Evolutionary conservation across 2,329 filamentous ascomycete genomes (phyloP).

Genomic region (Paramyrothecium sp.): DNA sequence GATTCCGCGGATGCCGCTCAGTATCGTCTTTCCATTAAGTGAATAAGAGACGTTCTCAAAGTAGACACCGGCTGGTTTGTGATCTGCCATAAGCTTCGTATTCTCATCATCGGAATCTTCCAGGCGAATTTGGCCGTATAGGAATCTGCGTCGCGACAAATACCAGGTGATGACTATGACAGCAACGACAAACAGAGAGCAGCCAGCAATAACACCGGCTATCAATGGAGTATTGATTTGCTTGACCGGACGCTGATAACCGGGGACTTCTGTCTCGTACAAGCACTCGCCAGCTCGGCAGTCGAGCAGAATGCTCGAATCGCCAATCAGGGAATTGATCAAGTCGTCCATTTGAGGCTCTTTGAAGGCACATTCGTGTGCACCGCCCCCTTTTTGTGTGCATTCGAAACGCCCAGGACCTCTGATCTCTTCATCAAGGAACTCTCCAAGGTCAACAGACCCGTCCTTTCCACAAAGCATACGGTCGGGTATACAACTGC

Average conservation of each 20-base stretch:
- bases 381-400: constrained; percentile 60
- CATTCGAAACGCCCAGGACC: constrained; percentile 86
- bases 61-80: constrained; percentile 84
- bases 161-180: constrained; percentile 86
- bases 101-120: constrained; percentile 90
- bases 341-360: constrained; percentile 92
- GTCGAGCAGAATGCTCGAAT: constrained; percentile 79
- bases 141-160: constrained; percentile 70
- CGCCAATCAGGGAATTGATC: constrained; percentile 86
- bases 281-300: constrained; percentile 91
- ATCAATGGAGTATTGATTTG: constrained; percentile 97
- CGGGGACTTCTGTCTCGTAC: constrained; percentile 88
- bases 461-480: constrained; percentile 93
- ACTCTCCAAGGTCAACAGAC: constrained; percentile 89
- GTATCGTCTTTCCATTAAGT: constrained; percentile 84
- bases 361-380: constrained; percentile 74
- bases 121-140: constrained; percentile 72
- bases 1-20: constrained; percentile 76
- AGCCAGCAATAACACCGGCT: constrained; percentile 85
- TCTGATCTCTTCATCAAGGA: constrained; percentile 77
- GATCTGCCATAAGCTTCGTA: constrained; percentile 82
- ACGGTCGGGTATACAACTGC: constrained; percentile 82
- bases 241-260: constrained; percentile 84
- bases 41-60: constrained; percentile 87
- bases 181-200: constrained; percentile 83